These are phyloP conservation scores for Sporothrix mexicana DNA, from an alignment of 2,329 filamentous ascomycete species.

Conservation along the genomic window DNA sequence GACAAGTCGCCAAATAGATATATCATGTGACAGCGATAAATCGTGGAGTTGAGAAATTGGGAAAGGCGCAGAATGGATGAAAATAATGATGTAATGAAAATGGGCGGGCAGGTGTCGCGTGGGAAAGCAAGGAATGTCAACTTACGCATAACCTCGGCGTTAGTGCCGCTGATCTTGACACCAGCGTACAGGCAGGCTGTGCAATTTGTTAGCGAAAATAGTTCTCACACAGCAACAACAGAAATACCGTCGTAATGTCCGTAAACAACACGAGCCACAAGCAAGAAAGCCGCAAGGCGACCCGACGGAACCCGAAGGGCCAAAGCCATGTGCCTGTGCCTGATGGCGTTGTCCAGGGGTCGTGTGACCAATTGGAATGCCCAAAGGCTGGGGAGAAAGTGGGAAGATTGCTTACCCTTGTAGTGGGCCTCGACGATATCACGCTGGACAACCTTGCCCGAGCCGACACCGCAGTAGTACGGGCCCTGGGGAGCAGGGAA, in stretches of 20 bases:
- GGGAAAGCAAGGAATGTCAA: constrained; percentile 19
- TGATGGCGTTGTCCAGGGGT: too few relatives aligned
- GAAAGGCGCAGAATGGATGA: too few relatives aligned
- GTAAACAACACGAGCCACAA: neutral
- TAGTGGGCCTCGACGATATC: constrained; percentile 93
- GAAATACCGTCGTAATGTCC: neutral
- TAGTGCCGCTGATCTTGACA: constrained; percentile 95
- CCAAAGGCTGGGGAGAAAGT: neutral
- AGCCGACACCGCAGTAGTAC: constrained; percentile 98
- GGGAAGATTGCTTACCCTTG: constrained; percentile 45
- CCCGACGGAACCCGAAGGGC: constrained; percentile 15
- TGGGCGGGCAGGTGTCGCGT: constrained; percentile 47
- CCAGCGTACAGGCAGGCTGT: constrained; percentile 76
- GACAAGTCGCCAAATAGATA: neutral
- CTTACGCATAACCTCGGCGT: constrained; percentile 87
- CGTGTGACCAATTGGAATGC: constrained; percentile 23
- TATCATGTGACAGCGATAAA: neutral
- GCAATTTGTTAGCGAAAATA: constrained; percentile 28
- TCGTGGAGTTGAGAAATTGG: too few relatives aligned
- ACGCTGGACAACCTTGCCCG: constrained; percentile 96
- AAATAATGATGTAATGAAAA: constrained; percentile 13
- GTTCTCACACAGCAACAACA: neutral
- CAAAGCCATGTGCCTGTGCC: neutral
- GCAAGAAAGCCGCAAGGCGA: neutral
- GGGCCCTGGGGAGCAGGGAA: constrained; percentile 92